Base-by-base conservation (phyloP, 2,329 filamentous ascomycete species). In the Fusarium pilosicola region DNA sequence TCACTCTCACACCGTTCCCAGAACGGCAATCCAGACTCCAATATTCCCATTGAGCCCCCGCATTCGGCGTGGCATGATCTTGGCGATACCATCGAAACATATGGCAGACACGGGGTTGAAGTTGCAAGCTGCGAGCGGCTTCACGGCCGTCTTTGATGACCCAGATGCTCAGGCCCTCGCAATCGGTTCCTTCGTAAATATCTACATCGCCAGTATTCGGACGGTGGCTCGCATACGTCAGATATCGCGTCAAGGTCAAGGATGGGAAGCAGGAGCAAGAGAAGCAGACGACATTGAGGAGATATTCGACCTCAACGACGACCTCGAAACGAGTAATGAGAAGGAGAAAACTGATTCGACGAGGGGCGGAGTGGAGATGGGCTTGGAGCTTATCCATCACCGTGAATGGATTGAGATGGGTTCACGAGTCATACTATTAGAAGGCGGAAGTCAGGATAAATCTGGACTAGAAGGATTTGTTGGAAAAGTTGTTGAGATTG, bases 121-220 rank as follows among this genome's bases (percentile, higher is more conserved):
- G 28, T 85, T 93, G 3, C 89, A 91, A 74, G 88, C 91, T 51
- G 90, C 91, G 22, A 92, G 89, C 34, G 91, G 91, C 0, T 88
- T 95, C 74, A 90, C 90, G 3, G 95, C 94, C 0, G 86, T 88
- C 2, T 97, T 98, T 78, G 84, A 88, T 2, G 88, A 92, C 10
- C 81, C 86, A 1, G 89, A 92, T 55, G 88, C 92, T 0, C 88
- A 88, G 30, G 85, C 88, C 3, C 85, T 98, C 12, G 87, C 88
- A 1, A 84, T 90, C 2, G 93, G 93, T 3, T 91, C 88, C 45
- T 86, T 92, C 39, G 91, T 95, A 10, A 95, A 97, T 36, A 89
- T 96, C 2, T 98, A 98, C 78, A 90, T 95, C 45, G 94, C 94
- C 24, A 98, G 95, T 79, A 91, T 98, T 20, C 89, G 96, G 14